Evolutionary conservation across 2,329 filamentous ascomycete genomes (phyloP).

Genomic region (Diaporthe sp.): DNA sequence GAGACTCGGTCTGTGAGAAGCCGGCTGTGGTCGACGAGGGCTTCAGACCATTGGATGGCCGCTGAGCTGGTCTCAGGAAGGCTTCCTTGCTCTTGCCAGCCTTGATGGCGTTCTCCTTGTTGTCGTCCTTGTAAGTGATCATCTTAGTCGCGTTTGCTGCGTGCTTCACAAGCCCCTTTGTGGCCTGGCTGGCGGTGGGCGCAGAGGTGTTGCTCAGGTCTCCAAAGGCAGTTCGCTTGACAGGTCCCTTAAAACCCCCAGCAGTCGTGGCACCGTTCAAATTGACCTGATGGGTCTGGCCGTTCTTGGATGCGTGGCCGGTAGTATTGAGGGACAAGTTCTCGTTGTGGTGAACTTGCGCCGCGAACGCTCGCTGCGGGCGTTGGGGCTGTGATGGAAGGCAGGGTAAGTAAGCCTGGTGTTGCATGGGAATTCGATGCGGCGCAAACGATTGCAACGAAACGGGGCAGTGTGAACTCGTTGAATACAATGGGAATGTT

Average conservation of each 20-base stretch:
- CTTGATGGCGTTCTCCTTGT: constrained; percentile 61
- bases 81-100: constrained; percentile 50
- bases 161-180: constrained; percentile 54
- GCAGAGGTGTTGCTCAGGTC: constrained; percentile 82
- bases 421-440: not conserved
- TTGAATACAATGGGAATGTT: not conserved
- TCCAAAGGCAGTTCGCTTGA: constrained; percentile 84
- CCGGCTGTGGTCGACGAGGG: constrained; percentile 38
- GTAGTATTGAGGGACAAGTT: constrained; percentile 62
- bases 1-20: constrained; percentile 23
- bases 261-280: constrained; percentile 58
- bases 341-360: constrained; percentile 69
- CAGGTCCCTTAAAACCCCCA: constrained; percentile 71
- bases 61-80: constrained; percentile 56
- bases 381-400: constrained; percentile 74
- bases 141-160: constrained; percentile 47
- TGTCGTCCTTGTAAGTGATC: constrained; percentile 46
- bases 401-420: constrained; percentile 39
- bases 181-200: constrained; percentile 49
- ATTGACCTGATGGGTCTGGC: constrained; percentile 24
- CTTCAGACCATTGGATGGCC: constrained; percentile 43
- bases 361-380: constrained; percentile 66
- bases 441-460: constrained; percentile 31
- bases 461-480: not conserved
- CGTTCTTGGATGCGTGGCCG: constrained; percentile 29